These are phyloP conservation scores for Penicillium steckii DNA, from an alignment of 495 filamentous ascomycete genomes.

Conservation along the genomic window DNA sequence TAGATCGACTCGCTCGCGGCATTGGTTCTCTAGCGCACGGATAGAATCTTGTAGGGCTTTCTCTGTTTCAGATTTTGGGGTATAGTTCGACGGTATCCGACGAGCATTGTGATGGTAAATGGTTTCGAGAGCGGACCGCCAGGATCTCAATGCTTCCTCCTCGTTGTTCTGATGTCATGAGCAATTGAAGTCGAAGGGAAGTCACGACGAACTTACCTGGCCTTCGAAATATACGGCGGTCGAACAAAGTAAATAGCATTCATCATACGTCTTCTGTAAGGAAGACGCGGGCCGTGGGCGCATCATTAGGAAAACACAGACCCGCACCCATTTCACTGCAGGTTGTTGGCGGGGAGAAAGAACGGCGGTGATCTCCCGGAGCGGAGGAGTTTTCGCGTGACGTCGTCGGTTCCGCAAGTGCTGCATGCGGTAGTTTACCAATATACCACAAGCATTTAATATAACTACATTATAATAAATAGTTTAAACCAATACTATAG, in stretches of 20 bases:
- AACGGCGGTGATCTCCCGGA: slow-evolving; percentile 23
- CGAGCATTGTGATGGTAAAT: slow-evolving; percentile 87
- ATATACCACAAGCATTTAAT: not conserved
- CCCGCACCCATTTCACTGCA: slow-evolving; percentile 31
- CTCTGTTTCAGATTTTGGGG: slow-evolving; percentile 81
- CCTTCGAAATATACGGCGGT: slow-evolving; percentile 95
- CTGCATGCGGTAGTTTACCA: slow-evolving; percentile 23
- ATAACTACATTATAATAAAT: too few species aligned
- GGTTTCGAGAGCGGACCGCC: slow-evolving; percentile 86
- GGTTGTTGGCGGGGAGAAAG: slow-evolving; percentile 18
- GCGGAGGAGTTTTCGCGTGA: slow-evolving; percentile 41
- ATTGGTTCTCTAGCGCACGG: slow-evolving; percentile 81
- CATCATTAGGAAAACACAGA: slow-evolving; percentile 57
- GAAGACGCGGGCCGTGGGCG: slow-evolving; percentile 75
- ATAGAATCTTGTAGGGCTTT: slow-evolving; percentile 78
- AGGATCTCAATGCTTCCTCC: slow-evolving; percentile 85
- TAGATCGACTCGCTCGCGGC: slow-evolving; percentile 88
- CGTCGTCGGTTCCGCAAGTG: slow-evolving; percentile 37
- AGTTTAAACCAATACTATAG: too few species aligned
- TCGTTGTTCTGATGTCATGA: slow-evolving; percentile 73
- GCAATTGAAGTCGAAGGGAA: slow-evolving; percentile 11
- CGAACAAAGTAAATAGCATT: slow-evolving; percentile 89
- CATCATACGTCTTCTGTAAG: slow-evolving; percentile 96
- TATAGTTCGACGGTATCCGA: slow-evolving; percentile 65
- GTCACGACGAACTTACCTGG: slow-evolving; percentile 56